These are phyloP conservation scores for Fagopyrum homotropicum DNA, from an alignment of 148 eudicot genomes.

Conservation along the genomic window DNA sequence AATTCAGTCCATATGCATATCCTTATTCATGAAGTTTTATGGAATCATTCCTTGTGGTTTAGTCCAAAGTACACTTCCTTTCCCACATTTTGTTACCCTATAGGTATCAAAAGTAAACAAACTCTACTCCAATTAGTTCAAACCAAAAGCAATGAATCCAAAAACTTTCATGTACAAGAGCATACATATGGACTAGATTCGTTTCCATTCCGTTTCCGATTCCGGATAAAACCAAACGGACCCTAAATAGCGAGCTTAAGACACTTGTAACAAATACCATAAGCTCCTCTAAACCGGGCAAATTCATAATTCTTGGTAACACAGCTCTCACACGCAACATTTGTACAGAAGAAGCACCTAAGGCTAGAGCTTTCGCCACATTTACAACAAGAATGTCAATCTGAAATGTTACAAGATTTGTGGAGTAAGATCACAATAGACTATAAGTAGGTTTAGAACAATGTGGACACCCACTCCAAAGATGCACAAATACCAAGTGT, in stretches of 20 bases:
- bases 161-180: background rate
- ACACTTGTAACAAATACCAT: conserved; percentile 75
- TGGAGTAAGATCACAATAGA: background rate
- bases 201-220: too few species aligned
- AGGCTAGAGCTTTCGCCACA: conserved; percentile 38
- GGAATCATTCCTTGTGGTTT: too few species aligned
- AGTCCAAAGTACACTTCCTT: too few species aligned
- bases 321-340: conserved; percentile 60
- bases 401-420: conserved; percentile 20
- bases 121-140: too few species aligned
- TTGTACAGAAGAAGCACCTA: conserved; percentile 63
- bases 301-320: conserved; percentile 26
- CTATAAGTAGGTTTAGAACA: background rate
- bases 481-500: background rate
- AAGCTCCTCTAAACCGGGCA: conserved; percentile 33
- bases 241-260: conserved; percentile 72
- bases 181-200: too few species aligned
- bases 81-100: too few species aligned
- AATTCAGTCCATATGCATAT: too few species aligned
- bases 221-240: too few species aligned
- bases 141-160: too few species aligned
- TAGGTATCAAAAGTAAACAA: too few species aligned
- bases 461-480: background rate
- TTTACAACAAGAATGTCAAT: conserved; percentile 51
- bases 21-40: too few species aligned